phyloP scores from a whole-genome alignment of 306 rosid genomes.

The Prunus dulcis region DNA sequence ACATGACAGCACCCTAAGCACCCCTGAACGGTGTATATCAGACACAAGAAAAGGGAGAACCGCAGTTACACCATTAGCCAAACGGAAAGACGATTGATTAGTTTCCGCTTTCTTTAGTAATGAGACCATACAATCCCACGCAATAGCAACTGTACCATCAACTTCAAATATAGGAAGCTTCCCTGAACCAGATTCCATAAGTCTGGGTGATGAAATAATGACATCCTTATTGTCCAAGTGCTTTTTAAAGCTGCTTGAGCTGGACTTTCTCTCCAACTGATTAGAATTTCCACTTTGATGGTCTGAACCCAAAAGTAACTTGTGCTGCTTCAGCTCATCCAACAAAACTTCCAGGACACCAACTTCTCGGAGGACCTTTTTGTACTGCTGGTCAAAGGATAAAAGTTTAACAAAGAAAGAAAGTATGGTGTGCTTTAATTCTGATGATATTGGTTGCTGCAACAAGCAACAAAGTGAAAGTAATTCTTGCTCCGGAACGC shows the following conservation, averaged over 20 bases:
- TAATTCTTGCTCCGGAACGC: slow-evolving; percentile 98
- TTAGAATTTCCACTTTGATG: slow-evolving; percentile 42
- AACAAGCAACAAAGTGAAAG: slow-evolving; percentile 97
- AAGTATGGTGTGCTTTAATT: slow-evolving; percentile 81
- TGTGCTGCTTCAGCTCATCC: slow-evolving; percentile 91
- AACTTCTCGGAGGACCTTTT: slow-evolving; percentile 98
- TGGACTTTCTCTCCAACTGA: slow-evolving; percentile 59
- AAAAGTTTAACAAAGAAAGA: slow-evolving; percentile 91
- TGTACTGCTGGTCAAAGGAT: slow-evolving; percentile 97
- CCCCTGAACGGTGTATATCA: slow-evolving; percentile 80
- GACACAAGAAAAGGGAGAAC: slow-evolving; percentile 87
- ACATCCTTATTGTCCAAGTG: slow-evolving; percentile 72
- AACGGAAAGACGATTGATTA: slow-evolving; percentile 84
- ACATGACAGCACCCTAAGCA: slow-evolving; percentile 83
- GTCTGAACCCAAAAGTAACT: slow-evolving; percentile 61
- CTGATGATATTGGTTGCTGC: slow-evolving; percentile 94
- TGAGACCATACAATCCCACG: slow-evolving; percentile 96
- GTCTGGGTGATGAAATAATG: slow-evolving; percentile 83
- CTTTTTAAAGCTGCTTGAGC: slow-evolving; percentile 70
- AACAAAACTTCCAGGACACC: slow-evolving; percentile 94
- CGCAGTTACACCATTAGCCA: slow-evolving; percentile 68
- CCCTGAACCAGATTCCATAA: slow-evolving; percentile 75
- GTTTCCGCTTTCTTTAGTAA: slow-evolving; percentile 89
- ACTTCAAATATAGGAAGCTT: slow-evolving; percentile 83
- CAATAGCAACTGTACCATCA: slow-evolving; percentile 73